A percentile compares a stretch with the other conserved stretches of the same genome.
These are phyloP conservation scores for Wakefieldia striispora DNA, from an alignment of 768 basidiomycete species.

Conservation along the genomic window DNA sequence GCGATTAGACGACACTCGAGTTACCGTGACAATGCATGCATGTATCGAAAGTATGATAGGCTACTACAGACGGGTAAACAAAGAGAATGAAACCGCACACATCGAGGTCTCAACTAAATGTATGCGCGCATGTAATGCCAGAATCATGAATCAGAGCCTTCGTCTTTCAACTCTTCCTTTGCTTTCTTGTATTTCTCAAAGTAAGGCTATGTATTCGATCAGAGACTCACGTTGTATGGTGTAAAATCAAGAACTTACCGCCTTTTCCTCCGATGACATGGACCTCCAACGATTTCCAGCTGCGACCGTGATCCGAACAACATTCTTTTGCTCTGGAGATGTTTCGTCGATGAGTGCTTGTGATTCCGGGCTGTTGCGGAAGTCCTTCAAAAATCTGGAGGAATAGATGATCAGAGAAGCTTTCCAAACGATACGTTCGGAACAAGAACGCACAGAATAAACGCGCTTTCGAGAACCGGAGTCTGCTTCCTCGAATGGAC, in stretches of 20 bases:
- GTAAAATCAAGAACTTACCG: conserved; percentile 15
- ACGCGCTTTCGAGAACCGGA: conserved; percentile 14
- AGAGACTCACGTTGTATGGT: background rate
- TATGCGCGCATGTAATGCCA: background rate
- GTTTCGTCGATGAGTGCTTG: conserved; percentile 11
- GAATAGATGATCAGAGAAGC: background rate
- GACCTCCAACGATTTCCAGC: conserved; percentile 30
- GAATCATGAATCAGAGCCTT: conserved; percentile 6
- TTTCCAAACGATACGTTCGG: background rate
- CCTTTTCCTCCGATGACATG: conserved; percentile 33
- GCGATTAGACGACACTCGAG: conserved; percentile 2
- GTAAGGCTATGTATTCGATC: conserved; percentile 19
- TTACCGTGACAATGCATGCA: conserved; percentile 12
- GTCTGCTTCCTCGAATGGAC: conserved; percentile 1
- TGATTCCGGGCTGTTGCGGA: conserved; percentile 17
- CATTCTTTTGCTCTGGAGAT: background rate
- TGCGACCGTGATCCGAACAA: conserved; percentile 6
- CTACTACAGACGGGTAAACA: background rate
- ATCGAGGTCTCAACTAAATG: background rate
- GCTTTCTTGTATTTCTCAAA: conserved; percentile 14
- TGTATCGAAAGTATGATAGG: conserved; percentile 6
- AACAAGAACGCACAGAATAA: conserved; percentile 23
- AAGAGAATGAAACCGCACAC: conserved; percentile 5
- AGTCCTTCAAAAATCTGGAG: conserved; percentile 21
- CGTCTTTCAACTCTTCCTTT: conserved; percentile 12